Percentiles rank a stretch among this genome's conserved stretches.
Evolutionary conservation across 768 basidiomycete genomes (phyloP).

Genomic region (Porphyrellus cyaneotinctus): DNA sequence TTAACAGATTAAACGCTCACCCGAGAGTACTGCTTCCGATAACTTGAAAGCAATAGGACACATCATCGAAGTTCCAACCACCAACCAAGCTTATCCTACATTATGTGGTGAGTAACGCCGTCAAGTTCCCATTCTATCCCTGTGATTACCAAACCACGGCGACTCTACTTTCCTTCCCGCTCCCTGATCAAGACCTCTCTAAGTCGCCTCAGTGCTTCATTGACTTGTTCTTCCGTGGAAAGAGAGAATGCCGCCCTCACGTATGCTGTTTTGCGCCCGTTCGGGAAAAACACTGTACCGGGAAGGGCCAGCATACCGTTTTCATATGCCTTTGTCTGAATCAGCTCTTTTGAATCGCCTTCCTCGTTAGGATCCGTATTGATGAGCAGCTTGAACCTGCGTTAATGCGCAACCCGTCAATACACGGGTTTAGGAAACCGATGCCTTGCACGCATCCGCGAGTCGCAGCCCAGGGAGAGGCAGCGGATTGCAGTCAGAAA

Average conservation of each 20-base stretch:
- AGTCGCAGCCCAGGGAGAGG: constrained; percentile 1
- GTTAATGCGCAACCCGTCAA: constrained; percentile 14
- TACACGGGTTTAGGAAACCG: constrained; percentile 8
- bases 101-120: neutral
- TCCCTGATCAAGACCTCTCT: constrained; percentile 35
- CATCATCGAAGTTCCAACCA: neutral
- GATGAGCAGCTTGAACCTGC: constrained; percentile 68
- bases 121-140: neutral
- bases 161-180: constrained; percentile 12
- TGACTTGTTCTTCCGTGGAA: constrained; percentile 59
- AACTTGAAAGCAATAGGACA: neutral
- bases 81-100: constrained; percentile 1
- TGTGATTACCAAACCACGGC: neutral
- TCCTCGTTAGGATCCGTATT: constrained; percentile 33
- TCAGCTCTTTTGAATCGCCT: constrained; percentile 69
- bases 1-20: neutral
- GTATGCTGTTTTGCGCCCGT: constrained; percentile 62
- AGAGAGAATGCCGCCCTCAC: constrained; percentile 83
- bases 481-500: neutral
- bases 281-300: constrained; percentile 77
- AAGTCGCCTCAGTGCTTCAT: constrained; percentile 68
- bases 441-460: constrained; percentile 1
- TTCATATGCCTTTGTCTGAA: constrained; percentile 70
- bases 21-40: neutral
- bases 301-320: constrained; percentile 88